Base-by-base conservation (phyloP, 768 basidiomycete species). In the Mycena olivaceomarginata region DNA sequence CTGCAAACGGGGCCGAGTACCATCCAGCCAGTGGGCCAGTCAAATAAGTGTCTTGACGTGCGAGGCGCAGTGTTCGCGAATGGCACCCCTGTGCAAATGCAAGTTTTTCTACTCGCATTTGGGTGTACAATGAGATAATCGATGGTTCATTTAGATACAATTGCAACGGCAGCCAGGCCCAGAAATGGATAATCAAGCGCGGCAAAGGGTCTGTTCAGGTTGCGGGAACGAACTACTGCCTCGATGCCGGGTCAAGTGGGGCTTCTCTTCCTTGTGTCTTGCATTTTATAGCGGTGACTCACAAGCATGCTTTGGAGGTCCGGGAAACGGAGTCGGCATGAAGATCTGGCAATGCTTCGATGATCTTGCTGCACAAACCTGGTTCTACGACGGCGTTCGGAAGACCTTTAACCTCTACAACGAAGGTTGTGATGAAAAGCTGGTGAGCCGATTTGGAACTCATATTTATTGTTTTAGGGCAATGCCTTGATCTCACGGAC, bases 321-420 rank as follows among this genome's bases (percentile, higher is more conserved):
- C 81, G 4, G 75, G 67, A 2, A 81, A 74, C 39, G 82, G 81
- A n/a, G 72, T 74, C 4, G 74, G 75, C 59, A 76, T 82, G 80
- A 83, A 83, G 69, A 80, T 82, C 45, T 83, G 82, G 82, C 70
- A 76, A 41, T 83, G 82, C 51, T 79, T 76, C 41, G 62, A 74
- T 8, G 77, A 71, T 20, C 70, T 81, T 11, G 75, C 78, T 7
- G 80, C 78, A 0, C 81, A 83, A 40, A 70, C 74, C 46, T 83
- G 82, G 81, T 72, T 51, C 25, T 82, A 78, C 66, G 64, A 72
- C 16, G 48, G 68, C 22, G 77, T 77, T 20, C 72, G 74, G 56
- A 74, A 72, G 40, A 79, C 80, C 46, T 43, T 48, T 66, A 25
- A 72, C 63, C 15, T 75, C 73, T 25, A 80, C 75, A 57, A 69